Evolutionary conservation across 768 basidiomycete species (phyloP).

Genomic region (Mycena sanguinolenta): DNA sequence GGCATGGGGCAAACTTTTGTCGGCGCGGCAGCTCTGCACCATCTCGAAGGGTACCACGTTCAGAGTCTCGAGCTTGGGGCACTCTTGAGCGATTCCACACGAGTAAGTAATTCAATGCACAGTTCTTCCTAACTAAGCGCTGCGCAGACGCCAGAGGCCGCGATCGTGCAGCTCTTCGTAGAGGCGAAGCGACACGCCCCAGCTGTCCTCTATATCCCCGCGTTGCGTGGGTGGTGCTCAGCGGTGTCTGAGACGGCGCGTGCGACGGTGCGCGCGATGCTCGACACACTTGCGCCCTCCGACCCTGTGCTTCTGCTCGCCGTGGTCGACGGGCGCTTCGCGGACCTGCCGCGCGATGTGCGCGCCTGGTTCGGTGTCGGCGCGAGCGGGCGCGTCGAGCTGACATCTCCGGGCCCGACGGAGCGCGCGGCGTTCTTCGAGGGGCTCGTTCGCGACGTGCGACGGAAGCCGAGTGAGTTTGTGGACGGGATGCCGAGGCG

Average conservation of each 20-base stretch:
- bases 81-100: constrained; percentile 88
- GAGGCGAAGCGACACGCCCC: constrained; percentile 98
- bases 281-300: constrained; percentile 90
- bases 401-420: constrained; percentile 63
- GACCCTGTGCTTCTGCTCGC: constrained; percentile 96
- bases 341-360: constrained; percentile 83
- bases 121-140: constrained; percentile 1
- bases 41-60: constrained; percentile 95
- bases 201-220: constrained; percentile 94
- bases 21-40: constrained; percentile 91
- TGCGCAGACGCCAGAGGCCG: constrained; percentile 86
- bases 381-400: constrained; percentile 79
- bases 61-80: constrained; percentile 94
- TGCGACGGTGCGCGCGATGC: constrained; percentile 88
- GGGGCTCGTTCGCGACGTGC: constrained; percentile 75
- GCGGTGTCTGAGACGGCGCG: constrained; percentile 88
- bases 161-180: constrained; percentile 93
- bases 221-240: constrained; percentile 86
- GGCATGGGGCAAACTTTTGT: constrained; percentile 96
- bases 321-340: constrained; percentile 83
- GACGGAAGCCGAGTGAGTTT: constrained; percentile 86
- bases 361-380: constrained; percentile 90
- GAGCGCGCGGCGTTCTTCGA: constrained; percentile 85
- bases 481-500: constrained; percentile 89
- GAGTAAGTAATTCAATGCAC: constrained; percentile 66